Evolutionary conservation across 2,329 filamentous ascomycete genomes (phyloP), one percentile per base, ranked within the genome.

Genomic region (Fusarium algeriense): DNA sequence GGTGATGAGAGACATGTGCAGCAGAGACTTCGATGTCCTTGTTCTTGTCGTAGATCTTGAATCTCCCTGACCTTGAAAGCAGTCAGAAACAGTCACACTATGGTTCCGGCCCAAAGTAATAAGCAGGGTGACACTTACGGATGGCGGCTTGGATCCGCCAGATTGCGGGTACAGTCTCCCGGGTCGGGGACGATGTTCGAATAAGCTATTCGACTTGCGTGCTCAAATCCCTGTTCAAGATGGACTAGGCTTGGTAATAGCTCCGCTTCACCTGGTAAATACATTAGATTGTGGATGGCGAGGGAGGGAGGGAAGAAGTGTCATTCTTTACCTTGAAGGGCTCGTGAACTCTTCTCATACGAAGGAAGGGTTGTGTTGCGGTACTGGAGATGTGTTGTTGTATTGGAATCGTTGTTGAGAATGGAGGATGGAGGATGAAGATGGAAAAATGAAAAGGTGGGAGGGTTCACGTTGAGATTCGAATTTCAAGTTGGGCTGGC

Each of bases 131-230:
- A 20, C 15, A 38, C 54, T 52, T 49, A 58, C 54, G 14, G 20
- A 19, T 19, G 11, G 44, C 3, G 12, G 13, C 1, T 15, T 19
- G 17, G 17, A 23, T n/a, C 28, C 13, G 32, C 44, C 44, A 58
- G 38, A 4, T 17, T 23, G 43, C 44, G 54, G 32, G 34, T 50
- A 32, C 15, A 20, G n/a, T 14, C 28, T 40, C 28, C 44, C 54
- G 34, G 26, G n/a, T 19, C 34, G 11, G 23, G 6, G 32, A 11
- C 44, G n/a, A 50, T 53, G 35, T 40, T 35, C 34, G 17, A 50
- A 59, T 41, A 41, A 34, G 45, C 45, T 53, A 52, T 53, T 45
- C n/a, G 34, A 32, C 26, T 59, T 59, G 45, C 55, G 45, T 59
- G 55, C 55, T 53, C 35, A 14, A 41, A 4, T 28, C 45, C 55